Evolutionary conservation across 2,329 filamentous ascomycete species (phyloP).

Genomic region (Pseudogymnoascus sp.): DNA sequence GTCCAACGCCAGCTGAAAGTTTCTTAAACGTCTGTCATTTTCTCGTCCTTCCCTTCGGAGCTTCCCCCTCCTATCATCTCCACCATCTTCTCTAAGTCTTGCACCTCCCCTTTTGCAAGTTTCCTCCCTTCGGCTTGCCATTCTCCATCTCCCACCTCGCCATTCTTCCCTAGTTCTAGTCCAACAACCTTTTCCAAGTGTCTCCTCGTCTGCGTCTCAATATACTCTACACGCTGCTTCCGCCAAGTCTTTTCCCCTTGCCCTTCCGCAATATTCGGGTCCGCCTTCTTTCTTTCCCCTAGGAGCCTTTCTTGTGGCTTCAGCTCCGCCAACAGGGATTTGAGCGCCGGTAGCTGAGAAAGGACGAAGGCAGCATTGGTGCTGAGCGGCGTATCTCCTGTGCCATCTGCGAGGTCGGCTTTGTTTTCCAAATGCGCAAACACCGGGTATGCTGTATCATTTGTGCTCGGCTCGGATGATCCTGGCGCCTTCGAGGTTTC

Average conservation of each 20-base stretch:
- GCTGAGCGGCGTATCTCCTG: slow-evolving; percentile 50
- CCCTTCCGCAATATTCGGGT: slow-evolving; percentile 23
- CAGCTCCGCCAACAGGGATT: slow-evolving; percentile 61
- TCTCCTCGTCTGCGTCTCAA: slow-evolving; percentile 70
- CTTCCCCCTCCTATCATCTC: slow-evolving; percentile 36
- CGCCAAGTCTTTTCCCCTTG: slow-evolving; percentile 50
- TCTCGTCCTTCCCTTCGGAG: slow-evolving; percentile 6
- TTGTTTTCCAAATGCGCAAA: slow-evolving; percentile 54
- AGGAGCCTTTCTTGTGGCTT: slow-evolving; percentile 54
- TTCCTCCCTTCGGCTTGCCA: slow-evolving; percentile 51
- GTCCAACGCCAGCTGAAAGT: background rate
- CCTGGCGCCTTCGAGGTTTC: slow-evolving; percentile 44
- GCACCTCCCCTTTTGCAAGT: slow-evolving; percentile 47
- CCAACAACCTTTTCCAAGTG: slow-evolving; percentile 68
- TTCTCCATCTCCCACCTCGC: slow-evolving; percentile 59
- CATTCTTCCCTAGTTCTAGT: slow-evolving; percentile 55
- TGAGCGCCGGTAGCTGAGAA: slow-evolving; percentile 74
- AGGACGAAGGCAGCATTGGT: slow-evolving; percentile 74
- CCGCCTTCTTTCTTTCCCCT: slow-evolving; percentile 19
- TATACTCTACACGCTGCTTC: slow-evolving; percentile 70
- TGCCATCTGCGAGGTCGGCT: slow-evolving; percentile 45
- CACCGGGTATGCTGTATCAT: slow-evolving; percentile 23
- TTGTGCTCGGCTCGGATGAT: slow-evolving; percentile 5
- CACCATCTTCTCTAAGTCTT: slow-evolving; percentile 48
- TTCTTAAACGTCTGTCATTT: slow-evolving; percentile 9